These are phyloP conservation scores for Diversispora epigaea DNA, from an alignment of 192 early-diverging fungal genomes.

Conservation along the genomic window DNA sequence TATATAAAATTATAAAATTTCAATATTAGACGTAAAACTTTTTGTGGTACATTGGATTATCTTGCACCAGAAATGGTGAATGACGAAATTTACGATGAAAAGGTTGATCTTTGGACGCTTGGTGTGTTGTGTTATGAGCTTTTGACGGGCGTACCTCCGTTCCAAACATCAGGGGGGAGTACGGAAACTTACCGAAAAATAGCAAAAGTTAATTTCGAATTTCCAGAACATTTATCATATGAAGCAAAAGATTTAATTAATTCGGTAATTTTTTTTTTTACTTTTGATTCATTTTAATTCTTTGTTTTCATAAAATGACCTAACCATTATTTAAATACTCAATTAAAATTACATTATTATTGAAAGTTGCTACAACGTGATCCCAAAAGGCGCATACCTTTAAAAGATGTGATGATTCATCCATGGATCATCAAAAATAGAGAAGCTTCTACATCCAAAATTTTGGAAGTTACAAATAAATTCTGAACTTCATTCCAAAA, in stretches of 20 bases:
- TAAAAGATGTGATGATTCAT: constrained; percentile 77
- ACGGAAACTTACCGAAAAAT: constrained; percentile 78
- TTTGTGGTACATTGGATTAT: constrained; percentile 96
- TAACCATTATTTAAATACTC: neutral
- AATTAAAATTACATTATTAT: neutral
- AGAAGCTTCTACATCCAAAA: neutral
- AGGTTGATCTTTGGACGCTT: constrained; percentile 90
- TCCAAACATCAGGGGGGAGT: constrained; percentile 66
- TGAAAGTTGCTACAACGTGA: constrained; percentile 72
- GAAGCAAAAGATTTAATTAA: constrained; percentile 85
- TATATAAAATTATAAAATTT: neutral
- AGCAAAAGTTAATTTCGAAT: constrained; percentile 73
- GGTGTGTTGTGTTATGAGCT: constrained; percentile 94
- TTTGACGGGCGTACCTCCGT: constrained; percentile 75
- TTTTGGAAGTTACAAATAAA: no score
- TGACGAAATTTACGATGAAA: constrained; percentile 71
- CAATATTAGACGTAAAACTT: constrained; percentile 58
- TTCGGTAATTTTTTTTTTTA: constrained; percentile 50
- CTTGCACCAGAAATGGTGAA: constrained; percentile 96
- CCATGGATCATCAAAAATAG: constrained; percentile 53
- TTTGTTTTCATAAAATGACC: neutral
- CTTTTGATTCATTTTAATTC: neutral
- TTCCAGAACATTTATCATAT: constrained; percentile 73
- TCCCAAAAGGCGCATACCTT: constrained; percentile 67
- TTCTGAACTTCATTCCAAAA: no score